These are phyloP conservation scores for Linnemannia zychae DNA, from an alignment of 192 early-diverging fungal species.

Conservation along the genomic window DNA sequence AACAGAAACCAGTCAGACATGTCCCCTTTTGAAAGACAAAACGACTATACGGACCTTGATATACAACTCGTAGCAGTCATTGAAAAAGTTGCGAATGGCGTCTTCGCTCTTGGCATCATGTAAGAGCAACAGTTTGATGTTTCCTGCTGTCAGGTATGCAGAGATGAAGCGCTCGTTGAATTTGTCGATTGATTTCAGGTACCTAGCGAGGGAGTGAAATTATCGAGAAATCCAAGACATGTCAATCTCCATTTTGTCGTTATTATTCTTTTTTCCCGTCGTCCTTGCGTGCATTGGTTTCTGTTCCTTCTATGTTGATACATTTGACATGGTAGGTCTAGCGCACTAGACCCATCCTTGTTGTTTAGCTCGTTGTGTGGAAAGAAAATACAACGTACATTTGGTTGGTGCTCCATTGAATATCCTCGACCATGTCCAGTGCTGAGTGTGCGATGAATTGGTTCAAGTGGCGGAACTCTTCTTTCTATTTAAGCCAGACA, in stretches of 20 bases:
- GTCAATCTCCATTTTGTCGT: background rate
- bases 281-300: background rate
- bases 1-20: background rate
- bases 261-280: background rate
- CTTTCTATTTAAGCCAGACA: constrained; percentile 60
- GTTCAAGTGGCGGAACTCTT: constrained; percentile 90
- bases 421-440: constrained; percentile 96
- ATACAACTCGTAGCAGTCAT: constrained; percentile 86
- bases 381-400: constrained; percentile 66
- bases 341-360: background rate
- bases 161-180: constrained; percentile 96
- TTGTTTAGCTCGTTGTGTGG: background rate
- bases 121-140: constrained; percentile 84
- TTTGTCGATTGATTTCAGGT: constrained; percentile 93
- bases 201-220: constrained; percentile 65
- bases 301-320: background rate
- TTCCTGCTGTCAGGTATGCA: constrained; percentile 92
- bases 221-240: background rate
- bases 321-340: background rate
- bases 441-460: constrained; percentile 98
- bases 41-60: constrained; percentile 76
- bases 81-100: constrained; percentile 86
- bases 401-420: constrained; percentile 87
- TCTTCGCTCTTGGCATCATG: constrained; percentile 86
- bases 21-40: background rate